Evolutionary conservation across 2,329 filamentous ascomycete genomes (phyloP).

Genomic region (Plectosphaerella sp.): DNA sequence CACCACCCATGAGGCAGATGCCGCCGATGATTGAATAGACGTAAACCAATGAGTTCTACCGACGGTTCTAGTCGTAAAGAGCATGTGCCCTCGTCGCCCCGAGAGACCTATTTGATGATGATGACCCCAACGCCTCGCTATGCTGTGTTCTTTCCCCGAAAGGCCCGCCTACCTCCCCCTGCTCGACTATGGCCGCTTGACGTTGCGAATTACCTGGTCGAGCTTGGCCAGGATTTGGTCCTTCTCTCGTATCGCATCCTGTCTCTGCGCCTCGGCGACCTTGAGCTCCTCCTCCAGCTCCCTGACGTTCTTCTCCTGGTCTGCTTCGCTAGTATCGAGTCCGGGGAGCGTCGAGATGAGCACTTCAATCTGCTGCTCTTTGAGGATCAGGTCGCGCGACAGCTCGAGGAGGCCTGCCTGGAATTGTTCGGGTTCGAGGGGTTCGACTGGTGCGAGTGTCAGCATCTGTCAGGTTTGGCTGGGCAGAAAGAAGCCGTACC

Average conservation of each 20-base stretch:
- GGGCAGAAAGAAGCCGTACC: conserved; percentile 23
- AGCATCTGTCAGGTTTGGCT: conserved; percentile 7
- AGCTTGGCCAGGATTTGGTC: conserved; percentile 56
- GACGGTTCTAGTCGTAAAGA: too few species aligned
- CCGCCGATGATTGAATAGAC: too few species aligned
- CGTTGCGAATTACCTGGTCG: conserved; percentile 56
- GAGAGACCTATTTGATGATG: too few species aligned
- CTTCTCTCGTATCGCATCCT: conserved; percentile 60
- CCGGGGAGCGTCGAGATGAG: conserved; percentile 73
- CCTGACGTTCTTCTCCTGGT: conserved; percentile 65
- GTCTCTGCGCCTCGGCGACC: conserved; percentile 56
- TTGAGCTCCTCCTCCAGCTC: conserved; percentile 63
- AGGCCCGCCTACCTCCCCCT: not conserved
- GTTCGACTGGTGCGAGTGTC: conserved; percentile 43
- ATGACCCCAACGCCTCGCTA: conserved; percentile 22
- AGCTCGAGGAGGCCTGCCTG: conserved; percentile 66
- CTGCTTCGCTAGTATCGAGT: conserved; percentile 70
- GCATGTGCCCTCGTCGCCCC: too few species aligned
- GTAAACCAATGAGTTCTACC: too few species aligned
- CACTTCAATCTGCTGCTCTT: conserved; percentile 79
- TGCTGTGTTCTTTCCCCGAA: conserved; percentile 1
- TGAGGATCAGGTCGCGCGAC: conserved; percentile 70
- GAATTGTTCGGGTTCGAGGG: conserved; percentile 61
- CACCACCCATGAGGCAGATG: too few species aligned
- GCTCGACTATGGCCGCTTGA: conserved; percentile 49